Conservation (phyloP, 2,329 filamentous ascomycete genomes). For the Clonostachys solani region DNA sequence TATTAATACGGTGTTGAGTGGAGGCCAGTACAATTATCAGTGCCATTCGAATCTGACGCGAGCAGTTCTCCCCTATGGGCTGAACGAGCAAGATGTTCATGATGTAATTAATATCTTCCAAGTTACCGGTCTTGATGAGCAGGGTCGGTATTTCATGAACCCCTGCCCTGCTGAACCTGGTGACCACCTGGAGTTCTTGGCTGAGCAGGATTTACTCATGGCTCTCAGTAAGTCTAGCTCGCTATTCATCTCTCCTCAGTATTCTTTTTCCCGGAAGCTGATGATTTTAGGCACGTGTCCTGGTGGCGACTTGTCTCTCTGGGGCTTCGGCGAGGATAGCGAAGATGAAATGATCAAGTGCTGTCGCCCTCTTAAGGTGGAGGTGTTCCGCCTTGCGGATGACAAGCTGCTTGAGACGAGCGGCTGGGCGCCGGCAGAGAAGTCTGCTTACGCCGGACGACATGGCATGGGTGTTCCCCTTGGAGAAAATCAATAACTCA, state of each 20-base stretch:
- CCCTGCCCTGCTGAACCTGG: constrained; percentile 49
- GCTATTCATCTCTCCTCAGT: not conserved
- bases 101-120: constrained; percentile 87
- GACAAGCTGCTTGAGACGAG: constrained; percentile 37
- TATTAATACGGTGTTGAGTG: constrained; percentile 68
- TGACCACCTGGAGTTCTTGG: constrained; percentile 72
- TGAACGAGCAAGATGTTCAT: constrained; percentile 73
- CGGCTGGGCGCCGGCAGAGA: constrained; percentile 59
- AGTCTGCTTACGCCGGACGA: constrained; percentile 57
- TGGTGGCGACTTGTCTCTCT: constrained; percentile 75
- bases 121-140: constrained; percentile 69
- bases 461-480: constrained; percentile 54
- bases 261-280: no score
- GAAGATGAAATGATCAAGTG: constrained; percentile 65
- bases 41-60: constrained; percentile 80
- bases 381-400: constrained; percentile 63
- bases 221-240: constrained; percentile 37
- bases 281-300: constrained; percentile 60
- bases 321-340: constrained; percentile 70
- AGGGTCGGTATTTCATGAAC: constrained; percentile 75
- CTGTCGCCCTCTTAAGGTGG: constrained; percentile 70
- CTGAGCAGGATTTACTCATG: constrained; percentile 71
- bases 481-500: constrained; percentile 7
- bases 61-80: constrained; percentile 63
- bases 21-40: constrained; percentile 71